These are phyloP conservation scores for Acer saccharum DNA, from an alignment of 345 rosid genomes.

Conservation along the genomic window DNA sequence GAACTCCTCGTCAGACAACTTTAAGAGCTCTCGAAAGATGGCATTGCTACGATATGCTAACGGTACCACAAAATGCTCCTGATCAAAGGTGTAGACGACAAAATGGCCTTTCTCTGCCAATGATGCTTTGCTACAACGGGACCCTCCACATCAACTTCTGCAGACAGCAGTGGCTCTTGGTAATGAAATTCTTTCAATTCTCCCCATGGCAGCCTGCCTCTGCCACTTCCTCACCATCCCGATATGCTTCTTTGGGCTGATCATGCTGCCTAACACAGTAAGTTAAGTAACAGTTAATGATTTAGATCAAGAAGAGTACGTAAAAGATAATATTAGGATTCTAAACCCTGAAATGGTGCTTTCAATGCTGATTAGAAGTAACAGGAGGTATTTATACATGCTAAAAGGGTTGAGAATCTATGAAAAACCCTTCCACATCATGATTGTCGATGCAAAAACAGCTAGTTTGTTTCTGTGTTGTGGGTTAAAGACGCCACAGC, in stretches of 20 bases:
- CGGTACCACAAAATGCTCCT: background rate
- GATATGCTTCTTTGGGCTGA: constrained; percentile 25
- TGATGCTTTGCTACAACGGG: background rate
- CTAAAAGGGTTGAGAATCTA: too few relatives aligned
- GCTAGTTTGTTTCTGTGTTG: too few relatives aligned
- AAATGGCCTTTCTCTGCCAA: background rate
- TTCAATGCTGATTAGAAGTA: too few relatives aligned
- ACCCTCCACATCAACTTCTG: background rate
- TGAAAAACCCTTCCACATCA: too few relatives aligned
- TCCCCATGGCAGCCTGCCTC: constrained; percentile 10
- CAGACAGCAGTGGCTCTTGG: background rate
- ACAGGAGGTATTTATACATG: too few relatives aligned
- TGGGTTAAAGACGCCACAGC: too few relatives aligned
- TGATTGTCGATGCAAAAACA: too few relatives aligned
- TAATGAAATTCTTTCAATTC: constrained; percentile 14
- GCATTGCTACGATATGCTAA: background rate
- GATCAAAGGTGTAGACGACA: constrained; percentile 11
- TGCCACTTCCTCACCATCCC: constrained; percentile 30
- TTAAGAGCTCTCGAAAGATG: constrained; percentile 18
- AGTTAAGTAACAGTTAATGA: background rate
- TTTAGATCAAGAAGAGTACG: background rate
- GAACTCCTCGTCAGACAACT: constrained; percentile 32
- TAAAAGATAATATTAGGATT: too few relatives aligned
- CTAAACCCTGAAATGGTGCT: too few relatives aligned
- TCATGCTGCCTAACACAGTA: constrained; percentile 12